phyloP scores from a whole-genome alignment of 2,329 filamentous ascomycete genomes.

The Ceratocystis cacaofunesta region DNA sequence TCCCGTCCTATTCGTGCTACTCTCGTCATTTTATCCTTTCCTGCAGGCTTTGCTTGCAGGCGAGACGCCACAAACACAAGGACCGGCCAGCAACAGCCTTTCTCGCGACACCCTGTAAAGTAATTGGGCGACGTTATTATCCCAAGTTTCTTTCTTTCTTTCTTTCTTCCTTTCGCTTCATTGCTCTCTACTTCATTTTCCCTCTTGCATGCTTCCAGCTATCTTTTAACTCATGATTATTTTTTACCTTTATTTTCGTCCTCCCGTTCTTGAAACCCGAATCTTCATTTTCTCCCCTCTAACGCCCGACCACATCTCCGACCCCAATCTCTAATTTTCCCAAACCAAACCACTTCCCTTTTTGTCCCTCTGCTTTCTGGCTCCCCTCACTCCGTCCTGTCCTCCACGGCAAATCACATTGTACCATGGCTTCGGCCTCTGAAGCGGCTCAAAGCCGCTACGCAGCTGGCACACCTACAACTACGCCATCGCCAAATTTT shows the following conservation, averaged over 20 bases:
- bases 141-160: not conserved
- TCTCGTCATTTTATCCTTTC: not conserved
- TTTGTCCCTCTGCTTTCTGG: too few relatives aligned
- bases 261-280: not conserved
- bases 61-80: not conserved
- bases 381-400: too few relatives aligned
- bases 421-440: conserved; percentile 9
- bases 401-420: too few relatives aligned
- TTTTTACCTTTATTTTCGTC: not conserved
- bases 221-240: not conserved
- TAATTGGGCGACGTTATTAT: not conserved
- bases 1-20: not conserved
- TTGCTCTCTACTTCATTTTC: not conserved
- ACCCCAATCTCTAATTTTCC: not conserved
- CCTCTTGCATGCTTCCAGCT: not conserved
- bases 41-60: not conserved
- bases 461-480: conserved; percentile 8
- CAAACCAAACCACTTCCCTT: not conserved
- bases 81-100: not conserved
- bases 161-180: not conserved
- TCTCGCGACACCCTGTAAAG: not conserved
- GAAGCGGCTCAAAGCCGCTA: conserved; percentile 13
- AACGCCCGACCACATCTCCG: not conserved
- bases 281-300: not conserved
- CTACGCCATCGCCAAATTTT: conserved; percentile 8